Base-by-base conservation (phyloP, 768 basidiomycete species). In the Pleurotus eryngii region DNA sequence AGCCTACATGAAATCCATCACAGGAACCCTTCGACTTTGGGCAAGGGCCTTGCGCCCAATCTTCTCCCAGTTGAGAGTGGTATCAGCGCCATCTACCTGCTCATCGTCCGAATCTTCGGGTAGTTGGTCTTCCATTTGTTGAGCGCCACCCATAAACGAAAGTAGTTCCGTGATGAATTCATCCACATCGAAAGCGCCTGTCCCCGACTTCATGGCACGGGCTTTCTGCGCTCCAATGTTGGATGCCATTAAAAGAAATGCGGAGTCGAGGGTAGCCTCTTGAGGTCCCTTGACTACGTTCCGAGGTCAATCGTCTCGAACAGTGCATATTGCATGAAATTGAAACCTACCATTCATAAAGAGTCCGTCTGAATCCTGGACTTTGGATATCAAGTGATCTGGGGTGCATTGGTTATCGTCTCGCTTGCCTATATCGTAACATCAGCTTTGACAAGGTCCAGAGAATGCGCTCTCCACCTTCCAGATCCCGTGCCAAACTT, bases 231-330 rank as follows among this genome's bases (percentile, higher is more conserved):
- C 87, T 45, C 89, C 85, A 63, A 92, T 83, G 59, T 84, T 87
- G 3, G 92, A 87, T 9, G 89, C 85, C 67, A 85, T 82, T 2
- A 90, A 71, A 24, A 98, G 81, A 20, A 95, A 80, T 42, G 81
- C 79, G 0, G 96, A 94, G 70, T 98, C 97, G 9, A 98, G 81
- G 0, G 91, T 87, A 3, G 96, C 95, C 65, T 97, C 93, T 51
- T 89, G 86, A 0, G 94, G 89, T 17, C 85, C 87, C 67, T 84
- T 84, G 56, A 94, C 90, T 88, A 59, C 30, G 18, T 18, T 3
- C 8, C 4, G 7, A 45, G 9, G 20, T 45, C 20, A 43, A 9
- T n/a, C 3, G 42, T 43, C 15, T 43, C 4, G 20, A 43, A 43
- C n/a, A 8, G 9, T 30, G 30, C 30, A 30, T 30, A 30, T 11